Percentiles rank a stretch among this genome's conserved stretches.
phyloP scores from a whole-genome alignment of 805 yeast species.

The Alloascoidea africana region DNA sequence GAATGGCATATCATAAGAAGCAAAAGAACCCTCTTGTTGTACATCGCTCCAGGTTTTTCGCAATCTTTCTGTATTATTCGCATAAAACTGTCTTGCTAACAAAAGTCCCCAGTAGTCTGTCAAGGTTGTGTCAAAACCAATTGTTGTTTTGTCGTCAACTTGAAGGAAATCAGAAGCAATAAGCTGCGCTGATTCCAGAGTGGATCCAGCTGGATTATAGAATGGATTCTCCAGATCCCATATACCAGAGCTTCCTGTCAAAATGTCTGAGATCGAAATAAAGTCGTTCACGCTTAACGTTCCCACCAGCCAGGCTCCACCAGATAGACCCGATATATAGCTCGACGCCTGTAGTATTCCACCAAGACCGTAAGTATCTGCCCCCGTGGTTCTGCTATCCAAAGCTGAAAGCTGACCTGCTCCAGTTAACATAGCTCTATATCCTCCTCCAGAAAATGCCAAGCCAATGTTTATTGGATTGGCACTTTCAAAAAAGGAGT shows the following conservation, averaged over 20 bases:
- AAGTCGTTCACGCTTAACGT: slow-evolving; percentile 46
- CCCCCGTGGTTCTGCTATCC: slow-evolving; percentile 44
- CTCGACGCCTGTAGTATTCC: slow-evolving; percentile 48
- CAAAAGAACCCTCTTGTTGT: slow-evolving; percentile 41
- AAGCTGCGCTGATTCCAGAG: slow-evolving; percentile 28
- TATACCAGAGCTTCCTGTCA: slow-evolving; percentile 25
- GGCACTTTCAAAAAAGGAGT: slow-evolving; percentile 13
- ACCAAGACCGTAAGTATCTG: slow-evolving; percentile 34
- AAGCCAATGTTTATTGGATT: slow-evolving; percentile 10
- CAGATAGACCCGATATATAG: slow-evolving; percentile 55
- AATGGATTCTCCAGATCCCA: slow-evolving; percentile 52
- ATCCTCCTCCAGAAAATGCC: slow-evolving; percentile 64
- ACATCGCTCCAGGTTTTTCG: slow-evolving; percentile 37
- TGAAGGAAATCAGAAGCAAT: slow-evolving; percentile 26
- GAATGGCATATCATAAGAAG: slow-evolving; percentile 47
- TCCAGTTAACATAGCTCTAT: slow-evolving; percentile 60
- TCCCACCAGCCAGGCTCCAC: slow-evolving; percentile 61
- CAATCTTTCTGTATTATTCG: slow-evolving; percentile 34
- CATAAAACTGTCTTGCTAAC: slow-evolving; percentile 49
- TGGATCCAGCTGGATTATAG: slow-evolving; percentile 45
- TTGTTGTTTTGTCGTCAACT: slow-evolving; percentile 30
- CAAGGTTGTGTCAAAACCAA: slow-evolving; percentile 47
- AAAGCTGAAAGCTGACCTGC: slow-evolving; percentile 61
- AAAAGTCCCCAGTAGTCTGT: slow-evolving; percentile 73
- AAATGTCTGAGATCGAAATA: slow-evolving; percentile 42